Evolutionary conservation across 495 filamentous ascomycete genomes (phyloP).

Genomic region (Sphaerosporella brunnea): DNA sequence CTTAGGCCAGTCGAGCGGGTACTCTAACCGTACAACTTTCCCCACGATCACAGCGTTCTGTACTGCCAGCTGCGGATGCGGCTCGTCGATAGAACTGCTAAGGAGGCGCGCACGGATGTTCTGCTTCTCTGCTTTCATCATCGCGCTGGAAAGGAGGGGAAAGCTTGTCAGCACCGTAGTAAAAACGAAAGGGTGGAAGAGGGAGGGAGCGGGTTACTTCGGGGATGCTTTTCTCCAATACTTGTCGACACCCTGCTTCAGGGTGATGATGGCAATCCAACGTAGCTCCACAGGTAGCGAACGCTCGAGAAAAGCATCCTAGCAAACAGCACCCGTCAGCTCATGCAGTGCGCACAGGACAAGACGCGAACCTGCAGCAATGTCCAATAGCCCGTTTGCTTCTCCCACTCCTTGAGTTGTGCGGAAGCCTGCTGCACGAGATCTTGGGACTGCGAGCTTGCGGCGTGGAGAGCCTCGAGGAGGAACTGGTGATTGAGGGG

Average conservation of each 20-base stretch:
- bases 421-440: conserved; percentile 61
- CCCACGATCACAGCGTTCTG: conserved; percentile 76
- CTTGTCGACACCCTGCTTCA: conserved; percentile 91
- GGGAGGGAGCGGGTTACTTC: conserved; percentile 30
- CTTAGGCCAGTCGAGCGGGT: conserved; percentile 63
- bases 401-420: conserved; percentile 79
- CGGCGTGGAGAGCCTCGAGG: conserved; percentile 49
- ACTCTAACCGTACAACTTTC: conserved; percentile 78
- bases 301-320: conserved; percentile 66
- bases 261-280: conserved; percentile 76
- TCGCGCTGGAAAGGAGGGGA: conserved; percentile 44
- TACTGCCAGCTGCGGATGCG: conserved; percentile 50
- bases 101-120: conserved; percentile 56
- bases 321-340: too few species aligned
- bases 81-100: conserved; percentile 53
- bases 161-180: conserved; percentile 17
- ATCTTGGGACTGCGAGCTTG: conserved; percentile 52
- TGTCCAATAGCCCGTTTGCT: conserved; percentile 52
- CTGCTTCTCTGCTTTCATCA: conserved; percentile 55
- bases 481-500: conserved; percentile 48
- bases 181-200: background rate
- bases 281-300: conserved; percentile 55
- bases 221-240: conserved; percentile 66
- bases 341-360: too few species aligned
- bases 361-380: conserved; percentile 69